Base-by-base conservation (phyloP, 306 rosid species). In the Luffa acutangula region DNA sequence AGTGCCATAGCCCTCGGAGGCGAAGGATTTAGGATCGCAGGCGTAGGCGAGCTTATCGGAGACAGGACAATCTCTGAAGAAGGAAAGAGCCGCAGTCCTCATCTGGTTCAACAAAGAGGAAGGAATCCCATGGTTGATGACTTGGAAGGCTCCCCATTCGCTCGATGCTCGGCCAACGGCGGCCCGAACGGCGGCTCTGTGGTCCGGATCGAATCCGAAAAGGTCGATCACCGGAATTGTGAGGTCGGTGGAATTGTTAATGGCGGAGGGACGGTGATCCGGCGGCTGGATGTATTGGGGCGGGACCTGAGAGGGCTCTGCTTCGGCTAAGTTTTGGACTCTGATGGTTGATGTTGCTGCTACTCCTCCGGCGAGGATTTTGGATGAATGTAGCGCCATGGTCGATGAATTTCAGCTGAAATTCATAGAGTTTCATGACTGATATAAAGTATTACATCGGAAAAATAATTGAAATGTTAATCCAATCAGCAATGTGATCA, bases 121-220 rank as follows among this genome's bases (percentile, higher is more conserved):
- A 0, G 97, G 87, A 63, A 95, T 73, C 42, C 95, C 87, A 81
- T 92, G 98, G 82, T 90, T 89, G 81, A 82, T 91, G 80, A 92
- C 87, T 81, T 94, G 93, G 83, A 95, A 95, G 75, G 90, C 97
- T 51, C 98, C 97, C 97, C 97, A 95, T 81, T 90, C 84, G 1
- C 80, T 73, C 82, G 92, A 92, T 77, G 93, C 98, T 13, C 74
- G 59, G 7, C 59, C 81, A 81, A 92, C 84, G 39, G 88, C 45
- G 6, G 80, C 75, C 2, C 79, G 87, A 83, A 87, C 79, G 1
- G 90, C 57, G 15, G 52, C 57, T 21, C 77, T 79, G 11, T 6
- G 85, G 39, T 45, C 62, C 70, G 92, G 87, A 81, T 88, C 89
- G 74, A 89, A 88, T 1, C 78, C 66, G 46, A 17, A 82, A 7